These are phyloP conservation scores for Nemania abortiva DNA, from an alignment of 2,329 filamentous ascomycete species.

Conservation along the genomic window DNA sequence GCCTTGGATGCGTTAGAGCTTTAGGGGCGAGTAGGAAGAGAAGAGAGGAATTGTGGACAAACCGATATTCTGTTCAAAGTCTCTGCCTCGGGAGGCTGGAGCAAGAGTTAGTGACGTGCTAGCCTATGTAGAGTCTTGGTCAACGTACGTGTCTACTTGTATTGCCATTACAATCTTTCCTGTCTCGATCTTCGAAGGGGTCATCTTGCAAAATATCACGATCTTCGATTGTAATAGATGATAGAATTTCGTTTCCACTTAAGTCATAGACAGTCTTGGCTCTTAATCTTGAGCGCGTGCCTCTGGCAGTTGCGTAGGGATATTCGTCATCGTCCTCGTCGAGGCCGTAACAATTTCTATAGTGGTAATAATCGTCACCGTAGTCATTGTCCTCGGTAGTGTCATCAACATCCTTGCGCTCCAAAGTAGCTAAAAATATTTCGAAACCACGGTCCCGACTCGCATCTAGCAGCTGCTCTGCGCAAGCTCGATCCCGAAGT, in stretches of 20 bases:
- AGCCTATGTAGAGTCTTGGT: constrained; percentile 39
- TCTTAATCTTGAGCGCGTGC: constrained; percentile 25
- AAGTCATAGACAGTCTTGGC: constrained; percentile 49
- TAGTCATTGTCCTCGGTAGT: background rate
- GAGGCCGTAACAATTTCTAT: background rate
- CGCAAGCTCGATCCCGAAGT: constrained; percentile 44
- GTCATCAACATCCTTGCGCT: constrained; percentile 34
- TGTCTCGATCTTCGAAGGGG: constrained; percentile 38
- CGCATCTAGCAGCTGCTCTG: constrained; percentile 45
- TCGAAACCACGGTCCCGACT: constrained; percentile 48
- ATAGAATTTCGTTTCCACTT: constrained; percentile 42
- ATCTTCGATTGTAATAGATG: constrained; percentile 38
- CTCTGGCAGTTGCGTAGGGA: constrained; percentile 25
- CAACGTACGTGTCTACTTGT: constrained; percentile 19
- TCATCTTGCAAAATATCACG: constrained; percentile 42
- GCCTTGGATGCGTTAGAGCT: constrained; percentile 23
- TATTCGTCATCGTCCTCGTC: constrained; percentile 11
- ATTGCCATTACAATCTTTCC: constrained; percentile 19
- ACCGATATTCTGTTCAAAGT: constrained; percentile 32
- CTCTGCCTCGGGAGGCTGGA: constrained; percentile 14
- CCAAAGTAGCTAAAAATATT: constrained; percentile 52
- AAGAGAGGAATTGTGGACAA: background rate
- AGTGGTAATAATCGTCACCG: background rate
- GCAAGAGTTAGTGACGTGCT: constrained; percentile 4
- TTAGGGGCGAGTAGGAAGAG: background rate